A percentile compares a stretch with the other conserved stretches of the same genome.
phyloP scores from a whole-genome alignment of 164 flowering plant species.

The Malania oleifera region DNA sequence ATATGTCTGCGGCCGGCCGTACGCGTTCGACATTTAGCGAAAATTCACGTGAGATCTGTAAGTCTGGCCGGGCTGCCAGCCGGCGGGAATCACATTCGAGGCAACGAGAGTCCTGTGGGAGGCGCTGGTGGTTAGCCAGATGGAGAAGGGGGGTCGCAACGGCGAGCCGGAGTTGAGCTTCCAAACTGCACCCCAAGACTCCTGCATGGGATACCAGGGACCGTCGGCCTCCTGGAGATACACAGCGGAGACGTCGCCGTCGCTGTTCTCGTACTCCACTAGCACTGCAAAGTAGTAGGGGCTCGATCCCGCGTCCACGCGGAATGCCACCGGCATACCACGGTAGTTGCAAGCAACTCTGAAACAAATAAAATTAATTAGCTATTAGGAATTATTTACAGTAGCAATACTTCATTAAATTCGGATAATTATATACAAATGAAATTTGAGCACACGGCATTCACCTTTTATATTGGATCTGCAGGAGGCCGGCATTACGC shows the following conservation, averaged over 20 bases:
- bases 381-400: no score
- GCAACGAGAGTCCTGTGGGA: slow-evolving; percentile 28
- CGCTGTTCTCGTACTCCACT: slow-evolving; percentile 39
- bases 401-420: no score
- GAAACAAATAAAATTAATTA: neutral
- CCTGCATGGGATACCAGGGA: slow-evolving; percentile 27
- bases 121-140: slow-evolving; percentile 17
- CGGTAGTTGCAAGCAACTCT: slow-evolving; percentile 42
- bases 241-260: slow-evolving; percentile 31
- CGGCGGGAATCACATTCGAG: slow-evolving; percentile 33
- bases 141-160: slow-evolving; percentile 29
- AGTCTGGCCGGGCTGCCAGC: slow-evolving; percentile 33
- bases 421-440: no score
- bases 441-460: no score
- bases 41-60: slow-evolving; percentile 36
- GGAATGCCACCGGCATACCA: slow-evolving; percentile 20
- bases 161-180: slow-evolving; percentile 20
- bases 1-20: no score
- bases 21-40: neutral
- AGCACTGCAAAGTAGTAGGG: slow-evolving; percentile 23
- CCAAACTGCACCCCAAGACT: slow-evolving; percentile 44
- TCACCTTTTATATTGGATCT: slow-evolving; percentile 45
- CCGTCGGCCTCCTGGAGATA: slow-evolving; percentile 21
- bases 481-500: slow-evolving; percentile 50
- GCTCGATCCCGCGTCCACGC: slow-evolving; percentile 33